Evolutionary conservation across 768 basidiomycete genomes (phyloP).

Genomic region (Hygrocybe coccinea): DNA sequence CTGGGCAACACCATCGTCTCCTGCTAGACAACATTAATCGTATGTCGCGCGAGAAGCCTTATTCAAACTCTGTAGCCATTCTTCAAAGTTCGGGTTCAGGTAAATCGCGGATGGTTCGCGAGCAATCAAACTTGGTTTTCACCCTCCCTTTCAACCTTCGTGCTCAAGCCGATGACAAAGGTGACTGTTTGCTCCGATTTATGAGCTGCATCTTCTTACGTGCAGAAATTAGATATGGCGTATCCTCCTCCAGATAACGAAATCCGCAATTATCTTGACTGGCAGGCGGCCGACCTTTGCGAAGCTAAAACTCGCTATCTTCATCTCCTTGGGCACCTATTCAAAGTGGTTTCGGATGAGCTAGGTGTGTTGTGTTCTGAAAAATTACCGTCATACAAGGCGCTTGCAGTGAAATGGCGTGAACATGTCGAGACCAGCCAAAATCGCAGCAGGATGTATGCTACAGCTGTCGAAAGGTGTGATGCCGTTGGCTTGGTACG

Average conservation of each 20-base stretch:
- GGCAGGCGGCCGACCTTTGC: neutral
- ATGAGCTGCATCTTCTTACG: neutral
- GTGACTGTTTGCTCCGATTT: neutral
- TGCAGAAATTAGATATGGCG: neutral
- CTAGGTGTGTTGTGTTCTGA: too few species aligned
- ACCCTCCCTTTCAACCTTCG: conserved; percentile 16
- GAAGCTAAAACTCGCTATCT: neutral
- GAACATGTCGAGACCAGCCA: too few species aligned
- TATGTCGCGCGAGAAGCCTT: neutral
- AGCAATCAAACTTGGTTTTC: conserved; percentile 14
- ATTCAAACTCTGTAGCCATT: conserved; percentile 16
- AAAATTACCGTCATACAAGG: too few species aligned
- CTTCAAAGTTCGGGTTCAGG: conserved; percentile 18
- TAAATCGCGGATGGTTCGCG: conserved; percentile 17
- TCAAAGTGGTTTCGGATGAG: neutral
- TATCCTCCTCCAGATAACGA: neutral
- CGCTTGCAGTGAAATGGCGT: too few species aligned
- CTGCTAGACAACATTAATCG: neutral
- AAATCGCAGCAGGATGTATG: too few species aligned
- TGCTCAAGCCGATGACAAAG: neutral
- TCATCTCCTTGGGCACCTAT: neutral
- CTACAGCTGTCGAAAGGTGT: too few species aligned
- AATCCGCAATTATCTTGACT: neutral
- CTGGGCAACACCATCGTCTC: neutral
- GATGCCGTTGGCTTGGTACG: too few species aligned